Conservation (phyloP, 208 protist genomes). For the Porcisia deanei region DNA sequence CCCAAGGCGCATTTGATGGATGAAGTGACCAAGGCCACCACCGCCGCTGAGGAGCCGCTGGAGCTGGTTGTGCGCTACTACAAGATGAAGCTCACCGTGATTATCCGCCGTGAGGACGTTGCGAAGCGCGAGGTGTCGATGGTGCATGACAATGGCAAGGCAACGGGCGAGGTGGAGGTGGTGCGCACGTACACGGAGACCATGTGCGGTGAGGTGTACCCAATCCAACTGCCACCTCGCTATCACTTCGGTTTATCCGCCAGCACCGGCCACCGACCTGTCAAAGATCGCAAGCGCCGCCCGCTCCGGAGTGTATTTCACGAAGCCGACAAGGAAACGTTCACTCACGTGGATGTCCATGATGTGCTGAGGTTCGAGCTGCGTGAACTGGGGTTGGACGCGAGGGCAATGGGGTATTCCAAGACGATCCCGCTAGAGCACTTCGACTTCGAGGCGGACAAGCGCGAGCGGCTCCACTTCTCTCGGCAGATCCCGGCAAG, state of each 20-base stretch:
- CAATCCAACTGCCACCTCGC: conserved; percentile 51
- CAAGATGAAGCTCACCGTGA: conserved; percentile 57
- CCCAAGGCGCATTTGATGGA: conserved; percentile 22
- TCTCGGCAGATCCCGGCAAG: conserved; percentile 65
- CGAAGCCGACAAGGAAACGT: conserved; percentile 24
- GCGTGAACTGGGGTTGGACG: conserved; percentile 69
- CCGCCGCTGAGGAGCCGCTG: conserved; percentile 62
- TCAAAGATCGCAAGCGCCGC: conserved; percentile 24
- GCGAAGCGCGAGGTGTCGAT: conserved; percentile 23
- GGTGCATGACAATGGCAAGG: conserved; percentile 16
- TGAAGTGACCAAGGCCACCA: conserved; percentile 24
- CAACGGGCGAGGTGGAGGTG: conserved; percentile 39
- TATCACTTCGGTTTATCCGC: conserved; percentile 84
- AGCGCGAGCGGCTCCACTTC: conserved; percentile 65
- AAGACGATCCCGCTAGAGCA: conserved; percentile 78
- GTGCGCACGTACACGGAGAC: conserved; percentile 64
- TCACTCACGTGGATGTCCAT: conserved; percentile 79
- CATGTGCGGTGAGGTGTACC: conserved; percentile 73
- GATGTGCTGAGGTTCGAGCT: conserved; percentile 71
- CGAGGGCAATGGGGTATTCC: conserved; percentile 74
- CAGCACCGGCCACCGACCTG: conserved; percentile 56
- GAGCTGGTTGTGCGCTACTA: conserved; percentile 83
- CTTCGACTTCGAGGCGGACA: conserved; percentile 74
- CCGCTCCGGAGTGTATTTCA: conserved; percentile 32
- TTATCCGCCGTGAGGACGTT: conserved; percentile 52